Evolutionary conservation across 2,329 filamentous ascomycete species (phyloP).

Genomic region (Calonectria fujianensis): DNA sequence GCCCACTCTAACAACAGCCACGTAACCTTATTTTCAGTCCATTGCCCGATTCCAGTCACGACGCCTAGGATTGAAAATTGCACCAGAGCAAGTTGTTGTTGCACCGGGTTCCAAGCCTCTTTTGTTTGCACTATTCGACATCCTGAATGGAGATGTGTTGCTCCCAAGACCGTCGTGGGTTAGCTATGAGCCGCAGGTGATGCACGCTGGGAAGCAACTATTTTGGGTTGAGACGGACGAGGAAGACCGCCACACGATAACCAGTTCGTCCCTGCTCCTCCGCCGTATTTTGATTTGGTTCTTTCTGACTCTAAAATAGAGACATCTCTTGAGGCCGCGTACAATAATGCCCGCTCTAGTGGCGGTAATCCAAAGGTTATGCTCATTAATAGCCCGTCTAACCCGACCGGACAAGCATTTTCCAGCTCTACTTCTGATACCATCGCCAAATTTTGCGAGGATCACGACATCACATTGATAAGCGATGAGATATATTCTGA

Average conservation of each 20-base stretch:
- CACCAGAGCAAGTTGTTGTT: slow-evolving; percentile 15
- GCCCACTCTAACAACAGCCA: neutral
- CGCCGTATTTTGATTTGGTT: too few species aligned
- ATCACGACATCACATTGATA: neutral
- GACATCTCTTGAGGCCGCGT: neutral
- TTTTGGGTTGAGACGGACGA: slow-evolving; percentile 32
- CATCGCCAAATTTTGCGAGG: slow-evolving; percentile 4
- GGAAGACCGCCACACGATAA: slow-evolving; percentile 28
- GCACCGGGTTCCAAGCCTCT: slow-evolving; percentile 30
- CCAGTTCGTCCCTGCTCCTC: neutral
- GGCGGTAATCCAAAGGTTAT: slow-evolving; percentile 21
- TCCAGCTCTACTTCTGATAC: neutral
- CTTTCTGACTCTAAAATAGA: neutral
- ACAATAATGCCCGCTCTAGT: neutral
- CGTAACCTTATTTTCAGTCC: slow-evolving; percentile 8
- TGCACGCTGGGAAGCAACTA: slow-evolving; percentile 19
- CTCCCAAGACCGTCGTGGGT: slow-evolving; percentile 31
- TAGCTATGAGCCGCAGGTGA: slow-evolving; percentile 30
- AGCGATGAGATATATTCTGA: slow-evolving; percentile 30
- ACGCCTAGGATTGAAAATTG: neutral
- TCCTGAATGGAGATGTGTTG: slow-evolving; percentile 24
- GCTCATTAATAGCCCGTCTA: slow-evolving; percentile 29
- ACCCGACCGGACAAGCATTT: slow-evolving; percentile 27
- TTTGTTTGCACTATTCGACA: slow-evolving; percentile 26
- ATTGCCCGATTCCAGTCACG: slow-evolving; percentile 28